Conservation (phyloP, 495 filamentous ascomycete genomes). For the Hyaloscypha finlandica region DNA sequence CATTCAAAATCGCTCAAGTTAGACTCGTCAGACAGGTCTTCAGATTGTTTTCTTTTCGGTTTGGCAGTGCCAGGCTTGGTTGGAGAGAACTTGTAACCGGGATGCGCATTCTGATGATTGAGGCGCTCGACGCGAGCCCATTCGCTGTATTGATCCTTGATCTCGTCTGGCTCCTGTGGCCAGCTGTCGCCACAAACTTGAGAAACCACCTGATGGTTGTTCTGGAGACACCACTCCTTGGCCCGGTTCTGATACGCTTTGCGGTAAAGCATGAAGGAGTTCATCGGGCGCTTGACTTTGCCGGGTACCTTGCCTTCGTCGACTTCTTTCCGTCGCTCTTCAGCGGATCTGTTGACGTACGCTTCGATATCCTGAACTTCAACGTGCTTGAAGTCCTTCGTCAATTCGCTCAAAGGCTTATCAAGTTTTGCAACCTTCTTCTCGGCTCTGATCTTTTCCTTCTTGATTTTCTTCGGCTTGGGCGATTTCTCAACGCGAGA, state of each 20-base stretch:
- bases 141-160: slow-evolving; percentile 78
- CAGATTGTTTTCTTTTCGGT: slow-evolving; percentile 42
- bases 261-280: slow-evolving; percentile 98
- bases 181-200: slow-evolving; percentile 81
- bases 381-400: slow-evolving; percentile 61
- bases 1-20: slow-evolving; percentile 44
- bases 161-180: slow-evolving; percentile 70
- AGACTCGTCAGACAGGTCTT: slow-evolving; percentile 42
- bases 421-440: slow-evolving; percentile 57
- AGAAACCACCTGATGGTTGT: slow-evolving; percentile 95
- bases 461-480: slow-evolving; percentile 45
- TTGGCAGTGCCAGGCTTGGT: slow-evolving; percentile 61
- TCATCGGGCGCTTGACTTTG: slow-evolving; percentile 91
- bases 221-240: slow-evolving; percentile 79
- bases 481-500: slow-evolving; percentile 24
- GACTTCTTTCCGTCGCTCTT: slow-evolving; percentile 67
- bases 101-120: slow-evolving; percentile 85
- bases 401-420: slow-evolving; percentile 76
- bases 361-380: slow-evolving; percentile 77
- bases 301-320: slow-evolving; percentile 66
- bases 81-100: slow-evolving; percentile 94
- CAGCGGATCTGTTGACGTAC: slow-evolving; percentile 73
- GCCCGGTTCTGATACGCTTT: slow-evolving; percentile 87
- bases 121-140: slow-evolving; percentile 79
- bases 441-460: slow-evolving; percentile 52